Percentiles rank a stretch among this genome's conserved stretches.
Conservation (phyloP, 2,329 filamentous ascomycete genomes). For the Leptographium radiaticola region DNA sequence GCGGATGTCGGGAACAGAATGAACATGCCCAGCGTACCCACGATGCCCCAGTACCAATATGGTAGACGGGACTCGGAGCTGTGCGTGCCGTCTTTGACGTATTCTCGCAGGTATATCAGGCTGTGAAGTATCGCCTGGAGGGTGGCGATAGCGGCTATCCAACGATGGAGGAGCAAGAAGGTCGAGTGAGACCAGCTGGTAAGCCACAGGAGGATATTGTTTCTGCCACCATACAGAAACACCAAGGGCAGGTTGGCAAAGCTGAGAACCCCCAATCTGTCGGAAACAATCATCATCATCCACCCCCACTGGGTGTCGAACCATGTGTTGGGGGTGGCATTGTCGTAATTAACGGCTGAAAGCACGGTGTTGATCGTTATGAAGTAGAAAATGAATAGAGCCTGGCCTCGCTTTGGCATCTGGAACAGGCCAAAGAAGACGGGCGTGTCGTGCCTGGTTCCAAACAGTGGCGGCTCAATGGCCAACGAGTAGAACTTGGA, state of each 20-base stretch:
- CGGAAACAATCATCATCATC: background rate
- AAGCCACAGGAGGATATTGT: slow-evolving; percentile 33
- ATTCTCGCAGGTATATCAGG: slow-evolving; percentile 24
- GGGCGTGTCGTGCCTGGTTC: background rate
- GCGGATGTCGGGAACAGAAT: background rate
- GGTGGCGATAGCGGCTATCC: slow-evolving; percentile 30
- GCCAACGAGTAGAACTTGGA: no score
- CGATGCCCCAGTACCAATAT: slow-evolving; percentile 7
- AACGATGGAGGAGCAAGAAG: slow-evolving; percentile 34
- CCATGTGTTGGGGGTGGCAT: background rate
- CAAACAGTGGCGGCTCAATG: background rate
- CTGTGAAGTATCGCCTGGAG: slow-evolving; percentile 34
- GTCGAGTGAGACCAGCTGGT: slow-evolving; percentile 37
- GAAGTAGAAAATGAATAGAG: slow-evolving; percentile 9
- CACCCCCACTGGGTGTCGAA: background rate
- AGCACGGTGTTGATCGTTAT: slow-evolving; percentile 9
- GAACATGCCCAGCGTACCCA: background rate
- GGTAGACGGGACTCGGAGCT: slow-evolving; percentile 1
- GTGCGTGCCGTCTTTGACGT: slow-evolving; percentile 18
- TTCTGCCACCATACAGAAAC: slow-evolving; percentile 30
- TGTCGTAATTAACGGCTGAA: background rate
- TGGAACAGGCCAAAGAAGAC: background rate
- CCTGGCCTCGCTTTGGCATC: slow-evolving; percentile 14
- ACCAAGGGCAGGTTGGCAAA: slow-evolving; percentile 16
- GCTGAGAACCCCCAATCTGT: slow-evolving; percentile 5